These are phyloP conservation scores for Pseudozyma hubeiensis DNA, from an alignment of 1,284 basidiomycete species.

Conservation along the genomic window DNA sequence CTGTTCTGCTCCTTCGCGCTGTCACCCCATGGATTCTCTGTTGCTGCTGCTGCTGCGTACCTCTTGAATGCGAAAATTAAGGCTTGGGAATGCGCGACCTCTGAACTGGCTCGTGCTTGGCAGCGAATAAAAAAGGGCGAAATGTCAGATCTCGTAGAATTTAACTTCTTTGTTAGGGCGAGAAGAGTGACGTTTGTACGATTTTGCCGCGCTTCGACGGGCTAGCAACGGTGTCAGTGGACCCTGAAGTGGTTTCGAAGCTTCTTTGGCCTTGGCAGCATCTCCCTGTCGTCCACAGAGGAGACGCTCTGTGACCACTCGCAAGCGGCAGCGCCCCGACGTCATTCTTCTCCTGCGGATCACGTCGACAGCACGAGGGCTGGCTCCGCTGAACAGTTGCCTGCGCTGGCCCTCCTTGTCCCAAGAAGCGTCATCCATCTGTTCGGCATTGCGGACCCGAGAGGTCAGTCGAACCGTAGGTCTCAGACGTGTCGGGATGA, in stretches of 20 bases:
- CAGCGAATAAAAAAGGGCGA: not conserved
- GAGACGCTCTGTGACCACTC: too few relatives aligned
- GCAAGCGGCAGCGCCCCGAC: too few relatives aligned
- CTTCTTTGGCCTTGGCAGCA: too few relatives aligned
- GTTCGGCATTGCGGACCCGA: not conserved
- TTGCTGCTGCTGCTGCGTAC: not conserved
- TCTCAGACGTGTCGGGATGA: not conserved
- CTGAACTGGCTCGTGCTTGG: constrained; percentile 4
- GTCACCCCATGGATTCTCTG: not conserved
- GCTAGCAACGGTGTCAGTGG: not conserved
- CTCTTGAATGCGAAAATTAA: not conserved
- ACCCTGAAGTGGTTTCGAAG: constrained; percentile 1
- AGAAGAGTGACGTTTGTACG: not conserved
- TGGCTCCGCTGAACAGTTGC: not conserved
- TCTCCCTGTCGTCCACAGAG: too few relatives aligned
- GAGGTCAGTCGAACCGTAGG: too few relatives aligned
- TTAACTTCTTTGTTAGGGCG: not conserved
- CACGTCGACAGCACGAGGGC: constrained; percentile 1
- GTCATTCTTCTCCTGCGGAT: not conserved
- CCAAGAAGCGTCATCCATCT: not conserved
- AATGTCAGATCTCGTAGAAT: not conserved
- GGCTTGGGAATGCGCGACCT: not conserved
- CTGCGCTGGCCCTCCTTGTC: constrained; percentile 1
- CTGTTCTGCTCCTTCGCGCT: not conserved
- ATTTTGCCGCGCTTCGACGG: too few relatives aligned